Evolutionary conservation across 1,139 yeast species (phyloP).

Genomic region (Magnusiomyces paraingens): DNA sequence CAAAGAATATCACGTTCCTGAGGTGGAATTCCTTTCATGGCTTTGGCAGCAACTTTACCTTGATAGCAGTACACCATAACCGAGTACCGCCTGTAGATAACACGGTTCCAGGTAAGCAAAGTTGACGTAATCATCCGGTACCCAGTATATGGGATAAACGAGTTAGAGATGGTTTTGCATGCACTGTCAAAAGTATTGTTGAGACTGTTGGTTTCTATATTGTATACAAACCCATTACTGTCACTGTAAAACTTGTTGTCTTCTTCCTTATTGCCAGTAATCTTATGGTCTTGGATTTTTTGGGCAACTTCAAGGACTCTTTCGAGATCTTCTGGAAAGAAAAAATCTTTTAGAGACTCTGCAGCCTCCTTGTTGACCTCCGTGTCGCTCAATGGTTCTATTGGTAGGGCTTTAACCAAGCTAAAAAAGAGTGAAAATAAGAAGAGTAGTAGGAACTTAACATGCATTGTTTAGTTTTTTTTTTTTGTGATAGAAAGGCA

Average conservation of each 20-base stretch:
- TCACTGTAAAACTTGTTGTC: background rate
- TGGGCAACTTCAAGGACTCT: background rate
- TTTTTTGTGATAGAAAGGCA: no score
- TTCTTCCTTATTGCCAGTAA: background rate
- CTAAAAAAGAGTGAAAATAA: no score
- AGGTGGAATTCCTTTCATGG: background rate
- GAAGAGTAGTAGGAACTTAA: no score
- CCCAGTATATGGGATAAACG: conserved; percentile 4
- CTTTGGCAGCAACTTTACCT: background rate
- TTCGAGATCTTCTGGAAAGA: background rate
- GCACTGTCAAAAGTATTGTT: background rate
- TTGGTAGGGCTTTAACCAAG: no score
- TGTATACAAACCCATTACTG: background rate
- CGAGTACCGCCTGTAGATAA: background rate
- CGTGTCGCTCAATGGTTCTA: no score
- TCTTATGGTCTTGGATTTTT: background rate
- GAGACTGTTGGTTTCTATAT: background rate
- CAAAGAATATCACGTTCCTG: conserved; percentile 1
- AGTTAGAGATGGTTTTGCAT: conserved; percentile 1
- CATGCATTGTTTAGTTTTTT: no score
- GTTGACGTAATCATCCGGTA: conserved; percentile 1
- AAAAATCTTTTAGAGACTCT: background rate
- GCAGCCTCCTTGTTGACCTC: no score
- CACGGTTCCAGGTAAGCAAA: no score
- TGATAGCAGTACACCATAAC: background rate